Evolutionary conservation across 1,284 basidiomycete species (phyloP).

Genomic region (Boletus nobilissimus): DNA sequence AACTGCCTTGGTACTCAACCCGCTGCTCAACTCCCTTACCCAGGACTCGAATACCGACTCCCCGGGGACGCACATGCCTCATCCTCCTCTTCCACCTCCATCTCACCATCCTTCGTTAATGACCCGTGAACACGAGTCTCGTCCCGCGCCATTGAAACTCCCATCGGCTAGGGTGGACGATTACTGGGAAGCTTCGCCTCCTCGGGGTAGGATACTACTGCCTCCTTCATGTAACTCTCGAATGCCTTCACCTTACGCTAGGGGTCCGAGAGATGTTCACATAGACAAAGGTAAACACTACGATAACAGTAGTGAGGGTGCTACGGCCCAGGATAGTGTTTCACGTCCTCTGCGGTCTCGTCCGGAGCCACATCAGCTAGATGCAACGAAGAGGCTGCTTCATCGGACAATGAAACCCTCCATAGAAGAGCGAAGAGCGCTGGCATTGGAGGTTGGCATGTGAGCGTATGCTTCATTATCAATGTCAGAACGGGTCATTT

Average conservation of each 20-base stretch:
- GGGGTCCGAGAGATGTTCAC: slow-evolving; percentile 44
- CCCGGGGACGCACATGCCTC: slow-evolving; percentile 31
- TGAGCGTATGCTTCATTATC: slow-evolving; percentile 48
- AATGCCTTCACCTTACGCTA: slow-evolving; percentile 54
- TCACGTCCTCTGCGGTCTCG: slow-evolving; percentile 72
- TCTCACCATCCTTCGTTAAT: slow-evolving; percentile 53
- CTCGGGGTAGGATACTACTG: slow-evolving; percentile 44
- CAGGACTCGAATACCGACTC: no score
- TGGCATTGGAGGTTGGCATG: slow-evolving; percentile 80
- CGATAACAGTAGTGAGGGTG: slow-evolving; percentile 38
- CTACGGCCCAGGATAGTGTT: slow-evolving; percentile 44
- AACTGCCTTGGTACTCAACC: no score
- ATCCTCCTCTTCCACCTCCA: slow-evolving; percentile 54
- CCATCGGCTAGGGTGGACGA: slow-evolving; percentile 42
- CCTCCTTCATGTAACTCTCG: slow-evolving; percentile 46
- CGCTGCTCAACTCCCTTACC: no score
- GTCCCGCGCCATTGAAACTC: slow-evolving; percentile 39
- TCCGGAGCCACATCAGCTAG: slow-evolving; percentile 79
- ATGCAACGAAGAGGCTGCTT: slow-evolving; percentile 75
- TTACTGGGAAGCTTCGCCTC: slow-evolving; percentile 42
- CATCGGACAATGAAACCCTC: slow-evolving; percentile 75
- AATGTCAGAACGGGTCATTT: slow-evolving; percentile 10
- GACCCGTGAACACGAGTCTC: slow-evolving; percentile 37
- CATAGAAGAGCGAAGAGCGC: slow-evolving; percentile 77
- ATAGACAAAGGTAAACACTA: slow-evolving; percentile 47